phyloP scores from a whole-genome alignment of 164 flowering plant genomes.

The Berberis vulgaris region DNA sequence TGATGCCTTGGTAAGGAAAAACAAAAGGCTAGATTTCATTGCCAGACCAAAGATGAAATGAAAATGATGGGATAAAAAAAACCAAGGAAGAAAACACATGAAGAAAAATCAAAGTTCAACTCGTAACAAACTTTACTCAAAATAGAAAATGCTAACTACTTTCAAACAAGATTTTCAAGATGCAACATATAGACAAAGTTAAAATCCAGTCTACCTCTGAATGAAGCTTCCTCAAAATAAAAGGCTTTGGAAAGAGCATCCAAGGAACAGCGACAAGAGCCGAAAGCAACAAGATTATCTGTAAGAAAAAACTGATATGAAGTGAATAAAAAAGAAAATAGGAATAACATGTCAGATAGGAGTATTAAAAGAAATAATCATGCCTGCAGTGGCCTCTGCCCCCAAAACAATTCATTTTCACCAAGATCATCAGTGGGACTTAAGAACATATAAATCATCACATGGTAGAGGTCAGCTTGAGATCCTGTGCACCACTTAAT shows the following conservation, averaged over 20 bases:
- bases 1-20: too few relatives aligned
- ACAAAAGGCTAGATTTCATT: too few relatives aligned
- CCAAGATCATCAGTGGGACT: conserved; percentile 90
- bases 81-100: too few relatives aligned
- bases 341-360: neutral
- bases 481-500: conserved; percentile 97
- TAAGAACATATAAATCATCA: conserved; percentile 96
- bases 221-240: conserved; percentile 68
- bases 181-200: neutral
- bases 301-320: conserved; percentile 19
- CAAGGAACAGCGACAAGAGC: conserved; percentile 92
- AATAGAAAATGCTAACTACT: too few relatives aligned
- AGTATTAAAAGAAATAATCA: neutral
- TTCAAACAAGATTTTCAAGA: too few relatives aligned
- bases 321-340: neutral
- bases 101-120: too few relatives aligned
- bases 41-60: too few relatives aligned
- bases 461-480: conserved; percentile 91
- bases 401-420: conserved; percentile 88
- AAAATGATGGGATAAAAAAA: too few relatives aligned
- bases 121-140: too few relatives aligned
- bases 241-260: conserved; percentile 97
- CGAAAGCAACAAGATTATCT: conserved; percentile 70
- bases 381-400: conserved; percentile 86
- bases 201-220: conserved; percentile 42